Conservation (phyloP, 1,284 basidiomycete genomes). For the Pseudozyma flocculosa region DNA sequence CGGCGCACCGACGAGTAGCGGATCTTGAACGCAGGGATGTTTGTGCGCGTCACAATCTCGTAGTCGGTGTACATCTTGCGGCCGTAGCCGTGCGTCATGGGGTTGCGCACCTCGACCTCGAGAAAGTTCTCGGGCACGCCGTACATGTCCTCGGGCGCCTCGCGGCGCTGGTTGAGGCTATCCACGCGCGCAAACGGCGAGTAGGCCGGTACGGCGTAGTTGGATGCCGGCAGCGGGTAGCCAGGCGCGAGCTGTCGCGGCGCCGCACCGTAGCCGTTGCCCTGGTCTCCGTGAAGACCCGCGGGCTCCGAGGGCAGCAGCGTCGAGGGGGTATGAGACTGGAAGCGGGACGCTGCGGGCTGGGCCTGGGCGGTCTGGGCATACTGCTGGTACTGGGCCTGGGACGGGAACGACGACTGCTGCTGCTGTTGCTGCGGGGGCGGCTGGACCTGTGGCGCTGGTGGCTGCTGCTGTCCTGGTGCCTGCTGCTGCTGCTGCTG, state of each 20-base stretch:
- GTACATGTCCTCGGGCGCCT: slow-evolving; percentile 87
- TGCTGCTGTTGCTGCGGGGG: background rate
- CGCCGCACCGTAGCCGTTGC: slow-evolving; percentile 5
- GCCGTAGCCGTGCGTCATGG: slow-evolving; percentile 77
- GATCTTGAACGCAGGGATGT: slow-evolving; percentile 97
- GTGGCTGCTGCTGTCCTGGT: slow-evolving; percentile 3
- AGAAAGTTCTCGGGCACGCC: slow-evolving; percentile 84
- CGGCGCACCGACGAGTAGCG: slow-evolving; percentile 90
- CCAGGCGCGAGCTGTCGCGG: slow-evolving; percentile 33
- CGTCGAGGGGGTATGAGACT: slow-evolving; percentile 35
- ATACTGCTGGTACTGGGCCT: background rate
- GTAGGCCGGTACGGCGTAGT: slow-evolving; percentile 42
- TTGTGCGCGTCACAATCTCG: slow-evolving; percentile 96
- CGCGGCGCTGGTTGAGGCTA: slow-evolving; percentile 34
- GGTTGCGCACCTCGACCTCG: slow-evolving; percentile 96
- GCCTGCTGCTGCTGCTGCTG: background rate
- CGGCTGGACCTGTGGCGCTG: background rate
- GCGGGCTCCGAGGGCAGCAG: slow-evolving; percentile 27
- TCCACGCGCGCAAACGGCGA: slow-evolving; percentile 56
- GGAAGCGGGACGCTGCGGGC: slow-evolving; percentile 18
- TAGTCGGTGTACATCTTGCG: slow-evolving; percentile 99
- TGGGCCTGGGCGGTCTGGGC: background rate
- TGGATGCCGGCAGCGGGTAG: slow-evolving; percentile 38
- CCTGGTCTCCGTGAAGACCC: slow-evolving; percentile 6
- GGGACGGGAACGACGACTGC: background rate